Base-by-base conservation (phyloP, 2,329 filamentous ascomycete genomes). In the Botrytis porri region DNA sequence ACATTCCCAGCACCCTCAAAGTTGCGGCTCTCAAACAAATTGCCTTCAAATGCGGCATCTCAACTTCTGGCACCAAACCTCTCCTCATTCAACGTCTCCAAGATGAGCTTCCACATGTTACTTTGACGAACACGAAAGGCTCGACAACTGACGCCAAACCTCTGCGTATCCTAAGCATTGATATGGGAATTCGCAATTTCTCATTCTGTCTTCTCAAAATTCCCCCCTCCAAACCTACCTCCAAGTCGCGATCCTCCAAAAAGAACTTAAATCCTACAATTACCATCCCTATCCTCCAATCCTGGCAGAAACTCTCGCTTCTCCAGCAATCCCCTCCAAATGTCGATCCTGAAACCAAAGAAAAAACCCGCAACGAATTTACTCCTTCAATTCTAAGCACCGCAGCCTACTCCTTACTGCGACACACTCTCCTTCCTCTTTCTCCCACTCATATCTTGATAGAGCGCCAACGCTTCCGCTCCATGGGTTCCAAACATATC, bases 171-270 rank as follows among this genome's bases (percentile, higher is more conserved):
- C 81, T 96, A 48, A 95, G 92, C 80, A 91, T 97, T 75, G 93
- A 97, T 81, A 92, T 96, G 88, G 93, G 93, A 6, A 92, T 97
- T 76, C 89, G 89, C 61, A 97, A 97, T 80, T 84, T 97, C 6
- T 93, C 93, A 1, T 93, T 89, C 80, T 92, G 92, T 76, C 85
- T 93, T 74, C 81, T 93, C 12, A 77, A 79, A 70, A 64, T 75
- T 35, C 73, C 77, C 66, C n/a, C 70, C 29, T n/a, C 70, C 16
- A 69, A 65, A 35, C 61, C 72, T 12, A 69, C 45, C 2, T 45
- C 63, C 3, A 51, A 51, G 22, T 29, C 25, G 16, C 41, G 41
- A 66, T 51, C 64, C 12, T 41, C 70, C 16, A 14, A 32, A 14
- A 54, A 39, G 1, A 67, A 22, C 37, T 4, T 6, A 14, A 39